phyloP scores from a whole-genome alignment of 495 filamentous ascomycete species.

The Hypoxylon lenormandii region DNA sequence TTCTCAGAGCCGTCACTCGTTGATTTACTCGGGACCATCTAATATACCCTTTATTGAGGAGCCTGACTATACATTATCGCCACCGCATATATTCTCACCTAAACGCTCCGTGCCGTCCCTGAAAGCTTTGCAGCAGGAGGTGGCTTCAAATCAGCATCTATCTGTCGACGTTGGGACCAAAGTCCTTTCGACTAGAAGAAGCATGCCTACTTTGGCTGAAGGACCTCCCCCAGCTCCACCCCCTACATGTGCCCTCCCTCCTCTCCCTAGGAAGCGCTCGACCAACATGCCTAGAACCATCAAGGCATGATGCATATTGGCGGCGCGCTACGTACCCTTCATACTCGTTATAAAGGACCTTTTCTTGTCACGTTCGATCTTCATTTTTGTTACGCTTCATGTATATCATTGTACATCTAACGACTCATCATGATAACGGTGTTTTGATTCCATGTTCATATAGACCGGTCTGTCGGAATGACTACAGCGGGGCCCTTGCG shows the following conservation, averaged over 20 bases:
- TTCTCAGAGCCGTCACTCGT: conserved; percentile 31
- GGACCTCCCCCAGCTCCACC: conserved; percentile 73
- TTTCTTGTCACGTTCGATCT: conserved; percentile 1
- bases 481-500: conserved; percentile 27
- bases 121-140: conserved; percentile 43
- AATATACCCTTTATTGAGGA: neutral
- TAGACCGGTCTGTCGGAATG: conserved; percentile 11
- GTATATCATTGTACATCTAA: conserved; percentile 40
- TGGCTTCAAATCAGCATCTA: conserved; percentile 49
- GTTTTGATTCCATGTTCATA: conserved; percentile 22
- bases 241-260: conserved; percentile 72
- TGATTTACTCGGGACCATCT: conserved; percentile 19
- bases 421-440: conserved; percentile 33
- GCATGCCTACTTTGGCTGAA: conserved; percentile 68
- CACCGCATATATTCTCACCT: conserved; percentile 33
- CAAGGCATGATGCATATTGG: conserved; percentile 3
- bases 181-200: conserved; percentile 59
- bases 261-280: conserved; percentile 61
- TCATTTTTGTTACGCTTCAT: conserved; percentile 23
- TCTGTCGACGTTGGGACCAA: conserved; percentile 48
- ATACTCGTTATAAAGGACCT: conserved; percentile 3
- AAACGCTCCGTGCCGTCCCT: conserved; percentile 48
- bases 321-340: neutral
- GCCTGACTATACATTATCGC: neutral
- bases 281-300: conserved; percentile 20